Base-by-base conservation (phyloP, 345 rosid species). In the Noccaea caerulescens region DNA sequence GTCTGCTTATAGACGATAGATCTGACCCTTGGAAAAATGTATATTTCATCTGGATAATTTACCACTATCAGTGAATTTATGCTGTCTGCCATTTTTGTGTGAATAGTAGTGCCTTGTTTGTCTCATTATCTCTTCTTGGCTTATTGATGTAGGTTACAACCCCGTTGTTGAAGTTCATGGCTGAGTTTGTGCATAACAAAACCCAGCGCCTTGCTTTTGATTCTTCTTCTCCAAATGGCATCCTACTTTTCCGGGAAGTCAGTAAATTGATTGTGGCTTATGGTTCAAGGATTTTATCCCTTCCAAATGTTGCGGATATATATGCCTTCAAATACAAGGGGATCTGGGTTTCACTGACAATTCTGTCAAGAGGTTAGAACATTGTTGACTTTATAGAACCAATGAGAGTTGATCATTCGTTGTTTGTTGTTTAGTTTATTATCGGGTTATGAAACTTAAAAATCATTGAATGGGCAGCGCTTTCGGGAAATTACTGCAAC, bases 191-290 rank as follows among this genome's bases (percentile, higher is more conserved):
- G 61, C 77, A 87, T 76, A 95, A 95, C 91, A 92, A 95, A 80
- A 85, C 97, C 69, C 98, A 92, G 73, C 93, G 98, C 25, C 79
- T 92, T 73, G 87, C 96, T 58, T 95, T 95, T 81, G 99, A 92
- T 77, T 88, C 98, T 5, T 92, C 98, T 66, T 95, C 99, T 71
- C 97, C 98, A 52, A 92, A 95, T 77, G 99, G 99, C 79, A 92
- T 95, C 82, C 97, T 95, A 63, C 99, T 95, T 63, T 95, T 95
- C 82, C 94, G 99, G 30, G 99, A 95, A 86, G 97, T 90, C 82
- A 95, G 99, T 85, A 95, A 95, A 83, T 63, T 95, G 66, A 85
- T 90, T 75, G 96, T 95, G 69, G 90, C 91, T 71, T 95, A 95
- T 72, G 99, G 99, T 66, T 82, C 96, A 76, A 87, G 99, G 80